Evolutionary conservation across 305 asterid species (phyloP).

Genomic region (Fraxinus ornus): DNA sequence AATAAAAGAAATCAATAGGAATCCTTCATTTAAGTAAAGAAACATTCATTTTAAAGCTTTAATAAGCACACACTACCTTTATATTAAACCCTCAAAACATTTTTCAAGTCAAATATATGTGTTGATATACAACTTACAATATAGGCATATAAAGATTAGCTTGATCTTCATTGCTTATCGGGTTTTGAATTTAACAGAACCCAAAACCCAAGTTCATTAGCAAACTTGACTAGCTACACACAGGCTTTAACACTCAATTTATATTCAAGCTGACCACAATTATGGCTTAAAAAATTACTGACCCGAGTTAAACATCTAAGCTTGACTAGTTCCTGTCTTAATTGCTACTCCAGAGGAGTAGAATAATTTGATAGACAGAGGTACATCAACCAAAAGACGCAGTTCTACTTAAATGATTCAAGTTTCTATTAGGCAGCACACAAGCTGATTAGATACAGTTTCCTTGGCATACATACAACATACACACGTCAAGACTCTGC

Average conservation of each 20-base stretch:
- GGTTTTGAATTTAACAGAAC: background rate
- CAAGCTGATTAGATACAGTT: background rate
- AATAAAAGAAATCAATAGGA: background rate
- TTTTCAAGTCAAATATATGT: background rate
- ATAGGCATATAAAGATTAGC: background rate
- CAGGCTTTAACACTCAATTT: slow-evolving; percentile 2
- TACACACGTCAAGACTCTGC: background rate
- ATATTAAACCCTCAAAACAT: background rate
- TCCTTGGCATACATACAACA: background rate
- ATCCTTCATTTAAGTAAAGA: background rate
- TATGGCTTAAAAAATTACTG: background rate
- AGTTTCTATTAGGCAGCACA: slow-evolving; percentile 12
- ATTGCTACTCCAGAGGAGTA: background rate
- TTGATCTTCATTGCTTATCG: background rate
- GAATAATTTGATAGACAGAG: background rate
- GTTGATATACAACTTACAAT: background rate
- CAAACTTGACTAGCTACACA: background rate
- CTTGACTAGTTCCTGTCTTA: background rate
- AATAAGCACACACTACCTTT: background rate
- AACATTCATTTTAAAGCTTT: background rate
- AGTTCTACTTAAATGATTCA: background rate
- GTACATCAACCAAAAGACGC: background rate
- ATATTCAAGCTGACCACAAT: background rate
- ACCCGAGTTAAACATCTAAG: background rate
- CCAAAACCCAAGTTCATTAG: background rate